Conservation (phyloP, 768 basidiomycete genomes). For the Tubosaeta sp. region DNA sequence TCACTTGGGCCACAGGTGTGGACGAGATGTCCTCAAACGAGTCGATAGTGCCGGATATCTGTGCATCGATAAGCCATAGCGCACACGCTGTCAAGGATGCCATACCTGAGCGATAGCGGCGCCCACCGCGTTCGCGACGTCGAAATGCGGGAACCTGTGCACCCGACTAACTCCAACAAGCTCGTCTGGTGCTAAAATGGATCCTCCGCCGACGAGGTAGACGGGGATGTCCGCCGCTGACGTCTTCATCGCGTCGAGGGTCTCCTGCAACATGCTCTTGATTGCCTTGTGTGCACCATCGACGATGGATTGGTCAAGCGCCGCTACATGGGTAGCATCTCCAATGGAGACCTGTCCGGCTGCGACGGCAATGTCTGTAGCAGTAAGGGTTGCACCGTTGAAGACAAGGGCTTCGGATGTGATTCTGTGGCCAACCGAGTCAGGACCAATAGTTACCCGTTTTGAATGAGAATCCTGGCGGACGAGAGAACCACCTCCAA, state of each 20-base stretch:
- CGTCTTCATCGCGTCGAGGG: constrained; percentile 64
- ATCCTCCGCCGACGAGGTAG: constrained; percentile 63
- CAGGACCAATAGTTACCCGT: constrained; percentile 53
- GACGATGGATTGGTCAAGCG: constrained; percentile 24
- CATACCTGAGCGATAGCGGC: constrained; percentile 42
- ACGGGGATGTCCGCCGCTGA: constrained; percentile 52
- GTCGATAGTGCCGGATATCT: constrained; percentile 45
- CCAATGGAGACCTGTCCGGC: constrained; percentile 31
- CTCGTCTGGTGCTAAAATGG: constrained; percentile 49
- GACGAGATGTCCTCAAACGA: constrained; percentile 40
- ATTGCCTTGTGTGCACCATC: constrained; percentile 38
- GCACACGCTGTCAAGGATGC: not conserved
- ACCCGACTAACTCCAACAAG: constrained; percentile 51
- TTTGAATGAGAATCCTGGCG: constrained; percentile 30
- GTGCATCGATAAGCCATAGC: constrained; percentile 8
- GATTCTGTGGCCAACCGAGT: constrained; percentile 58
- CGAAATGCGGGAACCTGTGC: constrained; percentile 45
- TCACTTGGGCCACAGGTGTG: constrained; percentile 28
- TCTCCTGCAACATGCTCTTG: constrained; percentile 41
- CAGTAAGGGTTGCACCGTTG: constrained; percentile 52
- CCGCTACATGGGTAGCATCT: constrained; percentile 19
- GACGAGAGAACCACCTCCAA: constrained; percentile 61
- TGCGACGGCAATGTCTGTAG: constrained; percentile 57
- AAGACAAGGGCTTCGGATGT: constrained; percentile 49
- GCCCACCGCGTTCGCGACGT: constrained; percentile 62